A percentile compares a stretch with the other conserved stretches of the same genome.
Evolutionary conservation across 75 land plant genomes (phyloP).

Genomic region (Gnetum montanum): DNA sequence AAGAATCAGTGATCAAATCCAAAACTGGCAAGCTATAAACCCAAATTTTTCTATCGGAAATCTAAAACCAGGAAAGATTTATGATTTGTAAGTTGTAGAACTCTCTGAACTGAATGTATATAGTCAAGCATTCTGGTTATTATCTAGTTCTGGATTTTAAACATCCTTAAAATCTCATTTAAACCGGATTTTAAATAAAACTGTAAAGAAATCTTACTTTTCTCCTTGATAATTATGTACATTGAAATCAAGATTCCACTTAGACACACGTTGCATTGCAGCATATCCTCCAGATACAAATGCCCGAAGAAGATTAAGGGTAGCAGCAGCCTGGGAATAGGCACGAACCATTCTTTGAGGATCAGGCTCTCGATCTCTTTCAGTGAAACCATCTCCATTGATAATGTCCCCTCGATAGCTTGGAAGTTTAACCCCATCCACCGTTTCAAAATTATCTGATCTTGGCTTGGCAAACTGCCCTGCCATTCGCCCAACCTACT

Average conservation of each 20-base stretch:
- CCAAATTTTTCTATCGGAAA: neutral
- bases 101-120: too few species aligned
- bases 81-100: neutral
- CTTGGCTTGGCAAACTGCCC: slow-evolving; percentile 46
- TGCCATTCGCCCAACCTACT: slow-evolving; percentile 37
- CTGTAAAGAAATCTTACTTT: slow-evolving; percentile 19
- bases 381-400: slow-evolving; percentile 23
- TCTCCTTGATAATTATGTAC: slow-evolving; percentile 56
- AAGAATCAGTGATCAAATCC: neutral
- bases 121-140: too few species aligned
- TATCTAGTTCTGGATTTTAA: too few species aligned
- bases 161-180: too few species aligned
- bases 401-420: slow-evolving; percentile 37
- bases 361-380: slow-evolving; percentile 33
- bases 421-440: slow-evolving; percentile 31
- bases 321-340: slow-evolving; percentile 56
- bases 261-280: slow-evolving; percentile 62
- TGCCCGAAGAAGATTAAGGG: slow-evolving; percentile 65
- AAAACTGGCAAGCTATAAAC: neutral
- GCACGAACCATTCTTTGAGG: slow-evolving; percentile 56
- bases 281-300: slow-evolving; percentile 82
- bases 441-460: slow-evolving; percentile 19
- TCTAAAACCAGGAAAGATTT: neutral
- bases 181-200: neutral
- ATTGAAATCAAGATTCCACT: slow-evolving; percentile 70